Evolutionary conservation across 2,329 filamentous ascomycete genomes (phyloP).

Genomic region (Monosporascus sp.): DNA sequence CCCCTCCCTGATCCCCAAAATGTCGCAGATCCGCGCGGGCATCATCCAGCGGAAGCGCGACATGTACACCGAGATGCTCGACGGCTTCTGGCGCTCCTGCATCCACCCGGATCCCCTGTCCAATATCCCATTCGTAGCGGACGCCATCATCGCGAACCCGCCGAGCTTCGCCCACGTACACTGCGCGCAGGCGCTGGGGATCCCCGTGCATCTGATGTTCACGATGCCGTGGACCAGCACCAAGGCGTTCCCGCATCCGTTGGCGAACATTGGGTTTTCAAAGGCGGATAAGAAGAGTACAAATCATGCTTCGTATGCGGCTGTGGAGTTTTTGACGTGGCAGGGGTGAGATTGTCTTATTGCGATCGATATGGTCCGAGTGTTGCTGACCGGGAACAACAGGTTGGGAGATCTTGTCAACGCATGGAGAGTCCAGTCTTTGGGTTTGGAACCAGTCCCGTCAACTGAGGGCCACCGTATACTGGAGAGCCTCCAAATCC

Average conservation of each 20-base stretch:
- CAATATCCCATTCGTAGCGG: conserved; percentile 70
- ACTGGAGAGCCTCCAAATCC: not conserved
- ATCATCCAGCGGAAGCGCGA: conserved; percentile 31
- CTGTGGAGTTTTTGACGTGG: conserved; percentile 86
- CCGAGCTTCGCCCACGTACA: conserved; percentile 74
- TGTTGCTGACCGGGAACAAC: no score
- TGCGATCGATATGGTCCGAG: no score
- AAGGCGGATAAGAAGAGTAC: conserved; percentile 41
- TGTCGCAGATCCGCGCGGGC: conserved; percentile 30
- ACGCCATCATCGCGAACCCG: conserved; percentile 75
- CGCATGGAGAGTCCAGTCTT: no score
- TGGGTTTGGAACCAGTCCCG: no score
- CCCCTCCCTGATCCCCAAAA: conserved; percentile 31
- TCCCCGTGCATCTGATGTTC: conserved; percentile 83
- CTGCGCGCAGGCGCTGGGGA: conserved; percentile 68
- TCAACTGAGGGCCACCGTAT: no score
- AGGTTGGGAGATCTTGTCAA: no score
- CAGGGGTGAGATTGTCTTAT: conserved; percentile 47
- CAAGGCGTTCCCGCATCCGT: conserved; percentile 72
- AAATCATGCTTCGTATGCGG: conserved; percentile 73
- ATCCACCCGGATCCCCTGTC: conserved; percentile 55
- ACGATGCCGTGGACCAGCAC: conserved; percentile 89
- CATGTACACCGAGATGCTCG: conserved; percentile 71
- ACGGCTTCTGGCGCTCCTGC: conserved; percentile 83
- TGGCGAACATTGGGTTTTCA: conserved; percentile 59